phyloP scores from a whole-genome alignment of 345 rosid species.

The Brassica cretica region DNA sequence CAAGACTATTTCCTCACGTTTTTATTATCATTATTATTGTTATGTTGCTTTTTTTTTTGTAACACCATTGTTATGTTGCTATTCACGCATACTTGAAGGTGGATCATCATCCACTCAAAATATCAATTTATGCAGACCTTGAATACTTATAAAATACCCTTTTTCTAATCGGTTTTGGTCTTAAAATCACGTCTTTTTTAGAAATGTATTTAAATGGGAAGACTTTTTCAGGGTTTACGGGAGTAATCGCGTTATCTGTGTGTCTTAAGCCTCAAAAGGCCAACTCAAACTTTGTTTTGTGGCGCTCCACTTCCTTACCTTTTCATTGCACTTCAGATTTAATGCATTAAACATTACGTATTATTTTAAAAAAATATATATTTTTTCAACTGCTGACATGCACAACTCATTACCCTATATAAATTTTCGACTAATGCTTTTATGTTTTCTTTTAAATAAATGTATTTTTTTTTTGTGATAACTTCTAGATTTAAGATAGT shows the following conservation, averaged over 20 bases:
- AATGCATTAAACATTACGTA: constrained; percentile 7
- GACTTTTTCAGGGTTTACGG: constrained; percentile 13
- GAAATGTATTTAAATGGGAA: constrained; percentile 9
- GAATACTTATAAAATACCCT: background rate
- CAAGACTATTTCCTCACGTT: constrained; percentile 8
- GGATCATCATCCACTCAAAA: constrained; percentile 18
- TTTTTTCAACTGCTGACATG: background rate
- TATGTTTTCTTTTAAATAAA: background rate
- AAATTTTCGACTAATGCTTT: background rate
- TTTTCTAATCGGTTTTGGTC: background rate
- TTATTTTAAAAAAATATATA: background rate
- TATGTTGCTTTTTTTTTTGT: too few species aligned
- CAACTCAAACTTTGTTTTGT: background rate
- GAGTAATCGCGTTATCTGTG: constrained; percentile 2
- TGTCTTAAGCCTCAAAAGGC: background rate
- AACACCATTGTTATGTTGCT: background rate
- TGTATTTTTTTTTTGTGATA: background rate
- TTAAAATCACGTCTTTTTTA: background rate
- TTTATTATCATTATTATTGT: too few species aligned
- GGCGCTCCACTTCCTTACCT: constrained; percentile 37
- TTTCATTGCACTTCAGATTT: constrained; percentile 7
- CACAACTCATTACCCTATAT: background rate
- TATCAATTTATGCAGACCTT: constrained; percentile 7
- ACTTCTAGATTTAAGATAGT: background rate
- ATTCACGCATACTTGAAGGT: constrained; percentile 2